Conservation (phyloP, 2,329 filamentous ascomycete species). For the Apiospora aurea region DNA sequence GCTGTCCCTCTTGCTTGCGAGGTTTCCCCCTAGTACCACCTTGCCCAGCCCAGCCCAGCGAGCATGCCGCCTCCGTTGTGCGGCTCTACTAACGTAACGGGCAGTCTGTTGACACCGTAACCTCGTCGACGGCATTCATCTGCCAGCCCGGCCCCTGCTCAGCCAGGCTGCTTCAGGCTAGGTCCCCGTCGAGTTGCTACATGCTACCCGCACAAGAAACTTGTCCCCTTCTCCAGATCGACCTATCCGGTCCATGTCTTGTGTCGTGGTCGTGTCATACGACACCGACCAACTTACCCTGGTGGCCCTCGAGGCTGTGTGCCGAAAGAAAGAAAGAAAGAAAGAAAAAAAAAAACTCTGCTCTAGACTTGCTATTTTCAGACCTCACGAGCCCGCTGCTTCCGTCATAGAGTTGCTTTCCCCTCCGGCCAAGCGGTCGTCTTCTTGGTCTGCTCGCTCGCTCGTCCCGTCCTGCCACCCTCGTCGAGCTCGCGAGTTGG, state of each 20-base stretch:
- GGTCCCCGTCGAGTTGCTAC: constrained; percentile 34
- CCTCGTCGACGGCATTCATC: constrained; percentile 16
- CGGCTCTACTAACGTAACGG: constrained; percentile 1
- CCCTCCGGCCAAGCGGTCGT: background rate
- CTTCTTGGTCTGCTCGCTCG: background rate
- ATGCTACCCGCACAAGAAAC: constrained; percentile 36
- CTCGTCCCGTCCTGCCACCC: constrained; percentile 16
- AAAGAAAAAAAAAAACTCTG: background rate
- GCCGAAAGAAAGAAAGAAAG: background rate
- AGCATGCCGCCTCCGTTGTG: constrained; percentile 2
- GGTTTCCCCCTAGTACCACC: constrained; percentile 16
- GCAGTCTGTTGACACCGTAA: constrained; percentile 8
- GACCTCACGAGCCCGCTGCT: constrained; percentile 9
- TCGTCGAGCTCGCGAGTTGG: background rate
- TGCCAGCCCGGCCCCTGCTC: constrained; percentile 29
- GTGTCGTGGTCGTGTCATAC: constrained; percentile 42
- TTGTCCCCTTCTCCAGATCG: constrained; percentile 42
- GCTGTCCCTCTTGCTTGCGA: constrained; percentile 13
- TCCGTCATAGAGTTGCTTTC: constrained; percentile 32
- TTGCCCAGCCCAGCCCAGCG: constrained; percentile 8
- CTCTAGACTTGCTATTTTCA: constrained; percentile 13
- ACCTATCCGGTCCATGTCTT: constrained; percentile 39
- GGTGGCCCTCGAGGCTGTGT: constrained; percentile 15
- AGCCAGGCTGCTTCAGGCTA: constrained; percentile 27
- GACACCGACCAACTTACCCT: constrained; percentile 25